These are phyloP conservation scores for Cochlearia excelsa DNA, from an alignment of 345 rosid species.

Conservation along the genomic window DNA sequence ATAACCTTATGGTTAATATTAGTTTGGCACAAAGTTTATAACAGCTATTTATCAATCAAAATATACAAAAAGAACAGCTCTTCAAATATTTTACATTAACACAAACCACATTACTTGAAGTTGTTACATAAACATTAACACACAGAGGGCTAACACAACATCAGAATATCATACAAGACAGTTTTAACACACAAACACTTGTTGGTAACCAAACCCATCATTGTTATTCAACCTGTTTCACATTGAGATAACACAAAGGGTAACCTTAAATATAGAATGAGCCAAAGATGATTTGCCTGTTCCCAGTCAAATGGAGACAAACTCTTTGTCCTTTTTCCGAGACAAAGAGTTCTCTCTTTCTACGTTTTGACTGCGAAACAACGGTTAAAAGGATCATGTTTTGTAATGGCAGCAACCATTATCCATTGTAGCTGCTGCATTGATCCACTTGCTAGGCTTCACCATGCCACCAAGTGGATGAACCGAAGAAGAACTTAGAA, in stretches of 20 bases:
- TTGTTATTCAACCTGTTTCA: slow-evolving; percentile 28
- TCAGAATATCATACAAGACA: slow-evolving; percentile 6
- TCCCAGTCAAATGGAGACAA: slow-evolving; percentile 48
- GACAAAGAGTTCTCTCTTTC: slow-evolving; percentile 7
- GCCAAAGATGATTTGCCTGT: slow-evolving; percentile 98
- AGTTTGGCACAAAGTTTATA: background rate
- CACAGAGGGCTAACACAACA: background rate
- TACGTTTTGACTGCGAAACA: slow-evolving; percentile 24
- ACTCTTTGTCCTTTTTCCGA: slow-evolving; percentile 17
- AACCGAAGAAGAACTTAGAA: slow-evolving; percentile 38
- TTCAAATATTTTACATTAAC: slow-evolving; percentile 16
- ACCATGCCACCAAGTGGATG: slow-evolving; percentile 53
- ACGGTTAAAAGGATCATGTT: slow-evolving; percentile 39
- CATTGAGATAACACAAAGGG: slow-evolving; percentile 14
- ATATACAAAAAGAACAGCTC: slow-evolving; percentile 4
- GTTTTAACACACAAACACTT: background rate
- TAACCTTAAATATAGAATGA: slow-evolving; percentile 30
- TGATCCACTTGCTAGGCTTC: slow-evolving; percentile 70
- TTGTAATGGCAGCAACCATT: slow-evolving; percentile 59
- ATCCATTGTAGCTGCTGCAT: slow-evolving; percentile 43
- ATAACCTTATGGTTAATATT: no score
- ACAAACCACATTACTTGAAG: slow-evolving; percentile 11
- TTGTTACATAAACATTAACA: slow-evolving; percentile 12
- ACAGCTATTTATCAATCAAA: background rate
- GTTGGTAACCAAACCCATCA: slow-evolving; percentile 19